These are phyloP conservation scores for Coleophoma eucalyptorum DNA, from an alignment of 2,329 filamentous ascomycete genomes.

Conservation along the genomic window DNA sequence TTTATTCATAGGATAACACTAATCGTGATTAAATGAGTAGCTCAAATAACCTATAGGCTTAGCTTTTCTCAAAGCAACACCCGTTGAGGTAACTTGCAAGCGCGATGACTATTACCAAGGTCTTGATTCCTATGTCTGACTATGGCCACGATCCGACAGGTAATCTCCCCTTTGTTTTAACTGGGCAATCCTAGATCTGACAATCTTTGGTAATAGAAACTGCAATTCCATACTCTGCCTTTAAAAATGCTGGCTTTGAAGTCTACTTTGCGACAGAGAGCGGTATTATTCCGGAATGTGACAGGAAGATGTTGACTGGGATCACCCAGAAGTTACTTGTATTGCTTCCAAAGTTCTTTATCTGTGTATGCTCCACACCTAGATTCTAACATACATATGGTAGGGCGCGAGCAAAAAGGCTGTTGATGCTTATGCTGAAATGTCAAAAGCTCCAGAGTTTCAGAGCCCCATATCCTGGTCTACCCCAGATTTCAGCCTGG, in stretches of 20 bases:
- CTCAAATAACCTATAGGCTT: too few species aligned
- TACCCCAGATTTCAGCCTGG: slow-evolving; percentile 37
- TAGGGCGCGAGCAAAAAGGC: slow-evolving; percentile 40
- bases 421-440: slow-evolving; percentile 37
- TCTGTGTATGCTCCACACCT: too few species aligned
- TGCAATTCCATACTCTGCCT: slow-evolving; percentile 42
- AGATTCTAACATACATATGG: slow-evolving; percentile 59
- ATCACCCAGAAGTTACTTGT: slow-evolving; percentile 46
- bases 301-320: slow-evolving; percentile 44
- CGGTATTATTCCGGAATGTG: slow-evolving; percentile 42
- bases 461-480: slow-evolving; percentile 41
- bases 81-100: too few species aligned
- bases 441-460: slow-evolving; percentile 38
- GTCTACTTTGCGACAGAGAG: slow-evolving; percentile 46
- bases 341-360: too few species aligned
- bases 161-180: slow-evolving; percentile 17
- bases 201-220: slow-evolving; percentile 35
- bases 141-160: slow-evolving; percentile 53
- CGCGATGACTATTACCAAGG: slow-evolving; percentile 28
- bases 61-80: too few species aligned
- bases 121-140: slow-evolving; percentile 47
- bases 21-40: too few species aligned
- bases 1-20: too few species aligned
- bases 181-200: background rate
- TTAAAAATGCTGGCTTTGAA: slow-evolving; percentile 43